These are phyloP conservation scores for Aspergillus sclerotialis DNA, from an alignment of 2,329 filamentous ascomycete species.

Conservation along the genomic window DNA sequence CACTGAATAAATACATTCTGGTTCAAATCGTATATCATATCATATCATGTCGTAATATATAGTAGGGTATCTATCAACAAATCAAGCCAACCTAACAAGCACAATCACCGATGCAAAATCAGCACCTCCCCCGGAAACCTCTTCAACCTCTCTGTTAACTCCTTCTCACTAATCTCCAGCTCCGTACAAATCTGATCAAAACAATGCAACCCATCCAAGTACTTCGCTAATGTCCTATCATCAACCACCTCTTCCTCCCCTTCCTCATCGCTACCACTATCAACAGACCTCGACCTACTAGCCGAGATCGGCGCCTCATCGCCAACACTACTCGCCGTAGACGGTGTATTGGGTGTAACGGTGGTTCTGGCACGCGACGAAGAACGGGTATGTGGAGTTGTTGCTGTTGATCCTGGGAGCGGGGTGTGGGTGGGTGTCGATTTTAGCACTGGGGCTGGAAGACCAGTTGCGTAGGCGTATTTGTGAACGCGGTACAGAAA, in stretches of 20 bases:
- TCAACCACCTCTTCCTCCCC: slow-evolving; percentile 28
- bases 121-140: slow-evolving; percentile 38
- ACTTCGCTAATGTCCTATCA: slow-evolving; percentile 32
- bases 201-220: slow-evolving; percentile 42
- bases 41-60: neutral
- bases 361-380: slow-evolving; percentile 17
- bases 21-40: no score
- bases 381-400: slow-evolving; percentile 10
- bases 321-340: slow-evolving; percentile 12
- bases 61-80: slow-evolving; percentile 1
- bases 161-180: slow-evolving; percentile 41
- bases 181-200: slow-evolving; percentile 47
- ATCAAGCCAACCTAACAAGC: neutral
- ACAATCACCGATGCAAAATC: slow-evolving; percentile 38
- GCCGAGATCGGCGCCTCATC: slow-evolving; percentile 18
- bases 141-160: slow-evolving; percentile 37
- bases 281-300: slow-evolving; percentile 15
- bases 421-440: slow-evolving; percentile 8
- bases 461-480: slow-evolving; percentile 58
- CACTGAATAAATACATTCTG: no score
- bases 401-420: slow-evolving; percentile 1
- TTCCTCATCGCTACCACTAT: slow-evolving; percentile 12
- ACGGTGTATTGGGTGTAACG: neutral
- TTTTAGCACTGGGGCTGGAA: slow-evolving; percentile 20
- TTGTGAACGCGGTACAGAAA: slow-evolving; percentile 90